Evolutionary conservation across 2,329 filamentous ascomycete species (phyloP), one percentile per base, ranked within the genome.

Genomic region (Colletotrichum musae): DNA sequence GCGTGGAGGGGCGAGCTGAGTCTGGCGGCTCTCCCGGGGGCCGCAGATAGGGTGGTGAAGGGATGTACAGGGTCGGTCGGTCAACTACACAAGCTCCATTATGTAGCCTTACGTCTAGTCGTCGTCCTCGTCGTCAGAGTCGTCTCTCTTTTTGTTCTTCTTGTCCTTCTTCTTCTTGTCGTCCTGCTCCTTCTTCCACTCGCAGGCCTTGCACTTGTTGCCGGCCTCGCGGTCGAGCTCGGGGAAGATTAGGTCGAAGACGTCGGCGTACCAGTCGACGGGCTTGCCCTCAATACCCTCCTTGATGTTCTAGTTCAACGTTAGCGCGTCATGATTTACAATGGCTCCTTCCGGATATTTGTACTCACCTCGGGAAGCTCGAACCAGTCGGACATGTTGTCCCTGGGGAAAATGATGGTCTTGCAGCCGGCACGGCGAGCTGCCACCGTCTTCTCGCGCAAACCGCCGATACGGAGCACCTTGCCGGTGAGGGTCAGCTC

Each of bases 401-500:
- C 97, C 74, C 91, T 89, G 28, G 96, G 96, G 87, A 99, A 99
- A 72, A 99, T 92, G 75, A 99, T 91, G 81, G 91, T 97, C 81
- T 92, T 96, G 76, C 94, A 97, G 63, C 97, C 96, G 24, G 96
- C 96, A 72, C 96, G 88, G 77, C 95, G 89, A 67, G 96, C 97
- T 36, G 96, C 96, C 47, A 99, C 95, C 6, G 96, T 98, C 91
- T 99, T 99, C 84, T 99, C 96, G 54, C 96, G 87, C 74, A 99
- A 83, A 0, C 96, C 96, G 58, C 96, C 96, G 78, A 99, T 99
- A 71, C 96, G 88, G 60, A 99, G 84, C 2, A 99, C 95, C 83
- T 99, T 99, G 63, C 96, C 96, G 1, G 96, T 99, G 60, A 99
- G 91, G 2, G 97, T 99, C 72, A 99, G 85, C 82, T 99, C 96